Base-by-base conservation (phyloP, 2,329 filamentous ascomycete species). In the Epichloe sp. region DNA sequence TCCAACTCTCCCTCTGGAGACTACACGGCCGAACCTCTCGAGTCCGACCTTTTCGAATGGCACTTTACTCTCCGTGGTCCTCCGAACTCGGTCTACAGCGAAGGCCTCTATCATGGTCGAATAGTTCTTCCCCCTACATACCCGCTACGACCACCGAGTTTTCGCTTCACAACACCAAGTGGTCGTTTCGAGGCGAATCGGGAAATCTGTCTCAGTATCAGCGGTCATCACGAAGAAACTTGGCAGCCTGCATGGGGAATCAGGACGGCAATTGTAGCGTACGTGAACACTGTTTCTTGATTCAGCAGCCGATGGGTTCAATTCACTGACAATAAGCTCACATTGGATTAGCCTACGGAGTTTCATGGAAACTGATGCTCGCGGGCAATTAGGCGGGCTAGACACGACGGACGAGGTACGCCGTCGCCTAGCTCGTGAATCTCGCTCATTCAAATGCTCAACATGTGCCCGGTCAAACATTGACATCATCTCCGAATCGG, bases 171-270 rank as follows among this genome's bases (percentile, higher is more conserved):
- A 6, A 97, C 93, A 0, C 89, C 93, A 0, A 87, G 82, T 26
- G 93, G 91, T 49, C 82, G 93, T 55, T 98, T 98, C 69, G 93
- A 97, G 68, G 84, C 89, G 51, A 98, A 98, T 65, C 82, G 93
- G 57, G 91, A 97, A 72, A 97, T 98, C 59, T 98, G 93, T 64
- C 80, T 98, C 15, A 88, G 82, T 61, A 98, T 97, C 61, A 87
- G 82, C 49, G 91, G 90, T 2, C 91, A 96, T 68, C 93, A 98
- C 69, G 93, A 97, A 67, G 93, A 97, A 72, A 95, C 88, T 15
- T 98, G 93, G 93, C 91, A 96, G 75, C 93, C 93, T 0, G 93
- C 93, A 0, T 98, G 93, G 93, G 93, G 93, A 0, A 85, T 98
- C 10, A 78, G 93, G 53, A 97, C 93, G 4, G 91, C 93, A 15